These are phyloP conservation scores for Rhinocladiella mackenziei DNA, from an alignment of 2,329 filamentous ascomycete genomes.

Conservation along the genomic window DNA sequence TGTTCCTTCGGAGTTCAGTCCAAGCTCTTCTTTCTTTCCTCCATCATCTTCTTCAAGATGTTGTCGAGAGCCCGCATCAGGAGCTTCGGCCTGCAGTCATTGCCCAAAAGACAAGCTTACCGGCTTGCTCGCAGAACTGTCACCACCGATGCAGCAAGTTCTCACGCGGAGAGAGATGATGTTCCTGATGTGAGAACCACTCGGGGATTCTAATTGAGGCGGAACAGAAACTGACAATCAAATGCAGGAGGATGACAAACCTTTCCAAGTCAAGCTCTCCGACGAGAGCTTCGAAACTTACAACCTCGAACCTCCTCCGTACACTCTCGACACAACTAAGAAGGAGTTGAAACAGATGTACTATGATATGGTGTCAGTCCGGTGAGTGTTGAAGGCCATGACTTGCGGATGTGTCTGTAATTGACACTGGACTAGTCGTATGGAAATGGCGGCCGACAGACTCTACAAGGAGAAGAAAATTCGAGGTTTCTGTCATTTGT, in stretches of 20 bases:
- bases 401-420: neutral
- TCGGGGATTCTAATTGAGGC: constrained; percentile 29
- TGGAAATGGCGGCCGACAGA: constrained; percentile 99
- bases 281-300: constrained; percentile 99
- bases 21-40: constrained; percentile 7
- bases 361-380: constrained; percentile 89
- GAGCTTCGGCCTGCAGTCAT: constrained; percentile 31
- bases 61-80: constrained; percentile 28
- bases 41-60: constrained; percentile 16
- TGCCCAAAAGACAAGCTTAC: constrained; percentile 42
- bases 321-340: constrained; percentile 92
- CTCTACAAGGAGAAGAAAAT: constrained; percentile 99
- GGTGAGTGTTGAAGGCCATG: constrained; percentile 56
- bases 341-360: constrained; percentile 99
- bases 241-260: constrained; percentile 81
- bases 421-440: constrained; percentile 62
- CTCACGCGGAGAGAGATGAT: constrained; percentile 75
- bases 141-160: constrained; percentile 90
- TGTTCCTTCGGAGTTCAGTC: constrained; percentile 3
- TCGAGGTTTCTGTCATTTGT: constrained; percentile 98
- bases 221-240: constrained; percentile 3
- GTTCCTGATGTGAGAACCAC: constrained; percentile 61
- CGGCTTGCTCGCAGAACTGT: constrained; percentile 65
- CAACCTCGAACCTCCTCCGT: constrained; percentile 92
- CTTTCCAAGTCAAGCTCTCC: constrained; percentile 86